These are phyloP conservation scores for Aspergillus sp. DNA, from an alignment of 2,329 filamentous ascomycete genomes.

Conservation along the genomic window DNA sequence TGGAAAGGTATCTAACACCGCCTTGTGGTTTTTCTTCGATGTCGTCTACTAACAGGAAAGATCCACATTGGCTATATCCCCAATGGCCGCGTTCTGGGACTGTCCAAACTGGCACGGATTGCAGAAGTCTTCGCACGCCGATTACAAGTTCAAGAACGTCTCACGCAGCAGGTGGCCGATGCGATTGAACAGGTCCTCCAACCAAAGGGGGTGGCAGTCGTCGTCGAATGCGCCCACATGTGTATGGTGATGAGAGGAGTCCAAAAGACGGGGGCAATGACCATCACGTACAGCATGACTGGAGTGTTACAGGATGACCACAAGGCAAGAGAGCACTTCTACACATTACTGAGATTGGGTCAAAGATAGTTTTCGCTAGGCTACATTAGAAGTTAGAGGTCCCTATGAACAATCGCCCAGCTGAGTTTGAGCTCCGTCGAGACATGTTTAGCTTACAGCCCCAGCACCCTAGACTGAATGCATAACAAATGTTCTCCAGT, in stretches of 20 bases:
- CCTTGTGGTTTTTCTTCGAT: no score
- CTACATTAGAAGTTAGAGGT: no score
- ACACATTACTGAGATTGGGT: not conserved
- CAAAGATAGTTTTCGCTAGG: not conserved
- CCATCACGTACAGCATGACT: conserved; percentile 75
- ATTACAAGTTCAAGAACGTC: conserved; percentile 85
- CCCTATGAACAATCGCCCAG: no score
- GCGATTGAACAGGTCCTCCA: conserved; percentile 84
- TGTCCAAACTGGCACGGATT: conserved; percentile 87
- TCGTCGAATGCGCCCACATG: conserved; percentile 88
- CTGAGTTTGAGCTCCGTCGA: no score
- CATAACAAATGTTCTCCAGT: no score
- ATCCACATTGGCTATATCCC: conserved; percentile 98
- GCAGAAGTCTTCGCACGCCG: conserved; percentile 90
- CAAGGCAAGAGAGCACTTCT: not conserved
- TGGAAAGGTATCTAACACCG: conserved; percentile 62
- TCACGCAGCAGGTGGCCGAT: conserved; percentile 91
- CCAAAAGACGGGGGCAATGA: conserved; percentile 74
- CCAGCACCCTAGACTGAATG: no score
- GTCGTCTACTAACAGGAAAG: conserved; percentile 38
- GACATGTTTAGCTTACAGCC: no score
- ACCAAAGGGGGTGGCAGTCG: conserved; percentile 86
- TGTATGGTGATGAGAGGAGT: conserved; percentile 98
- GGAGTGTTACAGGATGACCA: conserved; percentile 3
- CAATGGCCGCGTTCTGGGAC: conserved; percentile 76